These are phyloP conservation scores for Fraxinus xanthoxyloides DNA, from an alignment of 305 asterid species.

Conservation along the genomic window DNA sequence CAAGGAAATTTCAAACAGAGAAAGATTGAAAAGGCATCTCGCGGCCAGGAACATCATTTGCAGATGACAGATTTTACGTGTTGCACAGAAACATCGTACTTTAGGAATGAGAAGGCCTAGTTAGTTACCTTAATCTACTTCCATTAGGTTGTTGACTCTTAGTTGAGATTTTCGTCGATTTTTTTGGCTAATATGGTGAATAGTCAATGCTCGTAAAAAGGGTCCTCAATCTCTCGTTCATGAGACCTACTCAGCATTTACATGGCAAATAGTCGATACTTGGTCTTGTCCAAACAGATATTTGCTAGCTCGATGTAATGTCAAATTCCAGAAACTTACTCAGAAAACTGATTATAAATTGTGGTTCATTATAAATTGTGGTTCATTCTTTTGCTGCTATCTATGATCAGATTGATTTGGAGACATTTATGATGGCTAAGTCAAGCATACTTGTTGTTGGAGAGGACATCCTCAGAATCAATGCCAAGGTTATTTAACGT, in stretches of 20 bases:
- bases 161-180: not conserved
- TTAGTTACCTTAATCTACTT: not conserved
- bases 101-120: not conserved
- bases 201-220: not conserved
- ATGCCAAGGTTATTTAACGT: constrained; percentile 51
- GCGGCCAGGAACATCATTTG: not conserved
- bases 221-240: not conserved
- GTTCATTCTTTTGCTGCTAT: not conserved
- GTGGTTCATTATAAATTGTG: not conserved
- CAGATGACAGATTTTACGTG: not conserved
- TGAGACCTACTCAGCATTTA: not conserved
- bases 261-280: not conserved
- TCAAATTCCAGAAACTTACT: not conserved
- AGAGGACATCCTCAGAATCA: constrained; percentile 55
- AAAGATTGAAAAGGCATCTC: not conserved
- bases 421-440: constrained; percentile 43
- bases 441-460: constrained; percentile 33
- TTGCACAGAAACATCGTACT: not conserved
- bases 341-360: not conserved
- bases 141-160: not conserved
- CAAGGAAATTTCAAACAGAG: not conserved
- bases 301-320: not conserved
- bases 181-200: not conserved
- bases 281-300: not conserved
- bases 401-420: constrained; percentile 12